Evolutionary conservation across 805 yeast genomes (phyloP).

Genomic region (Wickerhamiella brachini): DNA sequence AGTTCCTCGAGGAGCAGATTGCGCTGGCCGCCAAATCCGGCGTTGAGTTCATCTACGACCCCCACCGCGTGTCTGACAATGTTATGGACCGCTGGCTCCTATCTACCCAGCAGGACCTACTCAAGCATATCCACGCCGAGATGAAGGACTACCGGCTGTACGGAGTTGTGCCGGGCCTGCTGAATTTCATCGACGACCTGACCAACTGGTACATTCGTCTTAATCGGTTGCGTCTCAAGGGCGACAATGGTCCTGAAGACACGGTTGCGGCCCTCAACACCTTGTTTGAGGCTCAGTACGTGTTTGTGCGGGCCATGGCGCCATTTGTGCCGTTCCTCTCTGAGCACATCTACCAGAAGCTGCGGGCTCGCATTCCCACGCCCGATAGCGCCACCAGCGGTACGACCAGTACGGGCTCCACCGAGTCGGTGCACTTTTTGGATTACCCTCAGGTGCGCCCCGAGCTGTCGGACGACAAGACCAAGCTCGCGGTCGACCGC

Average conservation of each 20-base stretch:
- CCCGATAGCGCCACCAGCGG: not conserved
- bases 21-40: conserved; percentile 67
- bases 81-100: conserved; percentile 97
- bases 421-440: conserved; percentile 84
- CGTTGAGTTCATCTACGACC: conserved; percentile 60
- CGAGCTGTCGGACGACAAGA: conserved; percentile 66
- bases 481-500: conserved; percentile 79
- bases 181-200: conserved; percentile 79
- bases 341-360: conserved; percentile 71
- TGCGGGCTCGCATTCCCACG: conserved; percentile 40
- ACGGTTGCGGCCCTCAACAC: conserved; percentile 81
- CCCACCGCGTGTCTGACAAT: conserved; percentile 50
- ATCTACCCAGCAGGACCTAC: conserved; percentile 89
- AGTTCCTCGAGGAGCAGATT: conserved; percentile 90
- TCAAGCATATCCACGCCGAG: conserved; percentile 74
- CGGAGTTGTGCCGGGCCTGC: conserved; percentile 88
- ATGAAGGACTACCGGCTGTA: conserved; percentile 83
- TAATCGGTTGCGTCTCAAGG: conserved; percentile 96
- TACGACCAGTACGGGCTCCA: not conserved
- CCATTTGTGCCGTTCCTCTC: conserved; percentile 97
- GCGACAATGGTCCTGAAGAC: conserved; percentile 76
- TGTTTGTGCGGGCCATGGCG: conserved; percentile 90
- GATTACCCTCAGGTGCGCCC: conserved; percentile 74
- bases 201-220: conserved; percentile 99
- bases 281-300: conserved; percentile 76